Evolutionary conservation across 2,329 filamentous ascomycete species (phyloP).

Genomic region (Teratosphaeria zuluensis): DNA sequence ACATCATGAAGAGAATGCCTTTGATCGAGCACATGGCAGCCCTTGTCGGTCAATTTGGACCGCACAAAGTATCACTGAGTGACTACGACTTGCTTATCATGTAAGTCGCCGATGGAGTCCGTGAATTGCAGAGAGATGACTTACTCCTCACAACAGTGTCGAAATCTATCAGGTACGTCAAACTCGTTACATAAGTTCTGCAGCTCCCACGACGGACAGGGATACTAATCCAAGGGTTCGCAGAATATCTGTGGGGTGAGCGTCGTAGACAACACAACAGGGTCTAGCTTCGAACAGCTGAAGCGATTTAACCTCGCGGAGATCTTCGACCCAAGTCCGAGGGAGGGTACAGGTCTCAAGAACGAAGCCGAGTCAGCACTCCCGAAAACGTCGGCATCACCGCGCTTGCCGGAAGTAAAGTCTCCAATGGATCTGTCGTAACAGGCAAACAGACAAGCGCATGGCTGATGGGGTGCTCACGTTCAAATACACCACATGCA

Average conservation of each 20-base stretch:
- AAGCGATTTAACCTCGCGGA: constrained; percentile 68
- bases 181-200: neutral
- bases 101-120: neutral
- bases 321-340: constrained; percentile 48
- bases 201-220: neutral
- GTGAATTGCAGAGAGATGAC: neutral
- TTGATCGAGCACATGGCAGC: constrained; percentile 64
- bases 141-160: constrained; percentile 31
- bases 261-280: constrained; percentile 51
- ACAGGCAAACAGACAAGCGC: too few relatives aligned
- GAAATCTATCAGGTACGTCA: constrained; percentile 67
- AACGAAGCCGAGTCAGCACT: neutral
- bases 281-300: constrained; percentile 56
- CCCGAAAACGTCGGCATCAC: neutral
- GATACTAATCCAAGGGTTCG: constrained; percentile 7
- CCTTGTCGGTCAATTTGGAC: constrained; percentile 46
- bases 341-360: constrained; percentile 11
- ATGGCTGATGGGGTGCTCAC: neutral
- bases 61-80: constrained; percentile 68
- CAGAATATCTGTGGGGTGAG: constrained; percentile 70
- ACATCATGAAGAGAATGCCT: constrained; percentile 53
- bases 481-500: neutral
- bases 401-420: neutral
- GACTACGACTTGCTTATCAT: constrained; percentile 70
- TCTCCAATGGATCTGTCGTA: neutral